Evolutionary conservation across 805 yeast genomes (phyloP), one percentile per base, ranked within the genome.

Genomic region (Yarrowia divulgata): DNA sequence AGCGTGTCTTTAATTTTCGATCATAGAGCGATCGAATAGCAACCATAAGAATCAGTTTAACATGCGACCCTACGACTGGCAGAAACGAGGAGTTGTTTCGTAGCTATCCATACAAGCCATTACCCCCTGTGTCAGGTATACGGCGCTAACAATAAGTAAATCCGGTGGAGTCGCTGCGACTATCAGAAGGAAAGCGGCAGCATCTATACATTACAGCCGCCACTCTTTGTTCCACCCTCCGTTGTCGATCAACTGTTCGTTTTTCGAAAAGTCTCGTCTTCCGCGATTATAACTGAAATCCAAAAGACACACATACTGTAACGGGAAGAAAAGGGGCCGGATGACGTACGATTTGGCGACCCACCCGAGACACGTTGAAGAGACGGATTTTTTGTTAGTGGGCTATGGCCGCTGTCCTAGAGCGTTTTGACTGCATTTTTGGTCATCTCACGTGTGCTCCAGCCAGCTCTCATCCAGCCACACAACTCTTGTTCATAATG

Each of bases 221-320:
- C 39, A 40, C 16, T 14, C 55, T 34, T 50, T 50, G 55, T 52
- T 35, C 58, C 32, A 18, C 58, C 4, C 43, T 13, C 32, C 8
- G 42, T 10, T 23, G 58, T 18, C 58, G 58, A 52, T 52, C 58
- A 13, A 18, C 18, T n/a, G 32, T 35, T 35, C 18, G 37, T 34
- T 39, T 35, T 50, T n/a, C 4, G 10, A 19, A 32, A 32, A 32
- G 54, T 49, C 32, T 3, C 9, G 39, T 29, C 29, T 34, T 50
- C 55, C 40, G 39, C 16, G 16, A 18, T 14, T n/a, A 50, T 34
- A 34, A n/a, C 34, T n/a, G 34, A 34, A 50, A 34, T 14, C 55
- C 29, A 23, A 14, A 32, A 49, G 32, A 14, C 9, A 14, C n/a
- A n/a, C n/a, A n/a, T n/a, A n/a, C 4, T 29, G 8, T 9, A 49